Conservation (phyloP, 2,329 filamentous ascomycete genomes). For the Fusarium albidum region DNA sequence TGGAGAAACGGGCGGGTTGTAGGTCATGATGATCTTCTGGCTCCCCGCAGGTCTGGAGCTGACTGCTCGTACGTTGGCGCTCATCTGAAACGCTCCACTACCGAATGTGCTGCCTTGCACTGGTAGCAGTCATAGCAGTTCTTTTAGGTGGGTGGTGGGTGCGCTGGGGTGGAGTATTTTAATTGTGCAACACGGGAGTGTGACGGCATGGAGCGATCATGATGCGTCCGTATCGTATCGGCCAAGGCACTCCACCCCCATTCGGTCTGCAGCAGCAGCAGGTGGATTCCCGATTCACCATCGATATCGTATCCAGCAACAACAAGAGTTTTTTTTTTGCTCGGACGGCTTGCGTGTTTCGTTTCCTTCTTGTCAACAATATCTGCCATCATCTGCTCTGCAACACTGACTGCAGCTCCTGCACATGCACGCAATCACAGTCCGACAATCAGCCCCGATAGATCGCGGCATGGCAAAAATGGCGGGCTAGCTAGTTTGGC, state of each 20-base stretch:
- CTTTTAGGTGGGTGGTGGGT: conserved; percentile 19
- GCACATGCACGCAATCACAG: conserved; percentile 7
- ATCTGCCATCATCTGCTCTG: conserved; percentile 5
- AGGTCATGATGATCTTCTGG: conserved; percentile 11
- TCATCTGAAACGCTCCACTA: conserved; percentile 26
- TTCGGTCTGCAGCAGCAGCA: conserved; percentile 23
- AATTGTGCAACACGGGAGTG: conserved; percentile 11
- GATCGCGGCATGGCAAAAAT: neutral
- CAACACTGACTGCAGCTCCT: conserved; percentile 31
- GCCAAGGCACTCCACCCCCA: neutral
- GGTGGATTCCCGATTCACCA: conserved; percentile 16
- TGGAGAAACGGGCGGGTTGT: conserved; percentile 12
- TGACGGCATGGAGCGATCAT: conserved; percentile 36
- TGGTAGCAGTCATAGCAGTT: neutral
- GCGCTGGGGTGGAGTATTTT: conserved; percentile 20
- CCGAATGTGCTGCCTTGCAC: neutral
- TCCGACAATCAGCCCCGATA: conserved; percentile 28
- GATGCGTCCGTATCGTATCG: conserved; percentile 30
- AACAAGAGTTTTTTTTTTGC: too few relatives aligned
- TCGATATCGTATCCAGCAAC: conserved; percentile 30
- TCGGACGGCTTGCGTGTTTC: conserved; percentile 34
- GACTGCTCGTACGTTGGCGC: conserved; percentile 28
- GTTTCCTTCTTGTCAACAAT: conserved; percentile 7
- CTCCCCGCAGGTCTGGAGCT: conserved; percentile 27
- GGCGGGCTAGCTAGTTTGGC: too few relatives aligned